A percentile compares a stretch with the other conserved stretches of the same genome.
These are phyloP conservation scores for Candida dubliniensis DNA, from an alignment of 1,139 yeast genomes.

Conservation along the genomic window DNA sequence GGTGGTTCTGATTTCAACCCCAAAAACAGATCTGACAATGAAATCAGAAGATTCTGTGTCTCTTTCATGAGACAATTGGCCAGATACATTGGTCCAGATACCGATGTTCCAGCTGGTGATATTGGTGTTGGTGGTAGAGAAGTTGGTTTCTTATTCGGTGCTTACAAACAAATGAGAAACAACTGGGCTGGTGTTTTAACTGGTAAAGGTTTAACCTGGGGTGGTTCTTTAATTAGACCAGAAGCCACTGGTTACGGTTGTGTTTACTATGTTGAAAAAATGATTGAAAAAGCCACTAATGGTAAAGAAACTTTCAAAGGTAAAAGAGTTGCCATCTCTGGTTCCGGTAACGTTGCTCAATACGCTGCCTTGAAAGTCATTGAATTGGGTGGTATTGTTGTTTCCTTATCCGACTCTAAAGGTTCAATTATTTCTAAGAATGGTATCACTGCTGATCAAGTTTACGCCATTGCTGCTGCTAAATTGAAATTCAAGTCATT, in stretches of 20 bases:
- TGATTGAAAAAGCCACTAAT: conserved; percentile 89
- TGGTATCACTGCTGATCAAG: conserved; percentile 83
- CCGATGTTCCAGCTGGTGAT: conserved; percentile 98
- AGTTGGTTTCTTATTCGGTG: conserved; percentile 93
- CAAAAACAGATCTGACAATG: conserved; percentile 87
- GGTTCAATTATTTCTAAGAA: conserved; percentile 76
- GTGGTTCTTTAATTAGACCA: conserved; percentile 98
- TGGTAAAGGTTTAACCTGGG: conserved; percentile 98
- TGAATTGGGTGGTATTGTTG: conserved; percentile 94
- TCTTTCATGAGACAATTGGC: conserved; percentile 95
- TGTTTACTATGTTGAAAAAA: conserved; percentile 94
- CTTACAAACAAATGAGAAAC: conserved; percentile 90
- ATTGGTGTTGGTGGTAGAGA: conserved; percentile 94
- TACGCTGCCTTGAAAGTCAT: conserved; percentile 97
- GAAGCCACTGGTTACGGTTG: conserved; percentile 99
- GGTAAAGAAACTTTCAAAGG: conserved; percentile 90
- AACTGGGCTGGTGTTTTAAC: conserved; percentile 96
- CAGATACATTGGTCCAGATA: conserved; percentile 94
- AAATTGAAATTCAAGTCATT: conserved; percentile 81
- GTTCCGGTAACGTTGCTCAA: conserved; percentile 99
- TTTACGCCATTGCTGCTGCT: conserved; percentile 74
- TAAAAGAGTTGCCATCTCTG: conserved; percentile 94
- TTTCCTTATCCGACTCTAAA: conserved; percentile 91
- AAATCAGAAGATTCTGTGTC: conserved; percentile 95
- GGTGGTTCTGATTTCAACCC: conserved; percentile 99